Evolutionary conservation across 2,329 filamentous ascomycete species (phyloP), one percentile per base, ranked within the genome.

Genomic region (Neonectria faginata): DNA sequence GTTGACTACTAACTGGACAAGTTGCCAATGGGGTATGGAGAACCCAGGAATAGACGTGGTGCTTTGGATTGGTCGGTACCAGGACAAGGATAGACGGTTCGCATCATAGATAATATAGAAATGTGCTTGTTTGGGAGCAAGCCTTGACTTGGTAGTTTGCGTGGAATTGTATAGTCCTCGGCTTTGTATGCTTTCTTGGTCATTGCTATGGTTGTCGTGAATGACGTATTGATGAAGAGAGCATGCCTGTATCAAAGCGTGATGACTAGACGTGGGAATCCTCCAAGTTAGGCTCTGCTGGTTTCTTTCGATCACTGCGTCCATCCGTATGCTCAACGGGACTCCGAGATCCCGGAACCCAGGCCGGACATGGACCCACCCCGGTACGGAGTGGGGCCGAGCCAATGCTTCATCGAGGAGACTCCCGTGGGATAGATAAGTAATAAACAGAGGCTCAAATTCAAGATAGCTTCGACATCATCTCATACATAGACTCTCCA

Each of bases 351-450:
- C 29, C 42, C 44, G 20, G 55, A 31, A 39, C 39, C 20, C 5
- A 55, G 20, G 22, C 56, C 56, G 61, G 60, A n/a, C 12, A 12
- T 48, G 29, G 60, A 20, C 62, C 62, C 62, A 64, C 62, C 31
- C 36, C 20, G 39, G n/a, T 5, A 8, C 57, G 45, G 52, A 51
- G 62, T 57, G 62, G 62, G 62, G 51, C 62, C 57, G 62, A n/a
- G 16, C 18, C 12, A 41, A 27, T 12, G 31, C 39, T 10, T 55
- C 52, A 25, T n/a, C 16, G 29, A 25, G 39, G 14, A 31, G 31
- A 44, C 52, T 55, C 22, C 41, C 9, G 18, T 8, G 16, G 14
- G 14, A 8, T 5, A 42, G 14, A 16, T 12, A 42, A 20, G n/a
- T 3, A 20, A 18, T 41, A 56, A 29, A 41, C n/a, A 36, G 47